phyloP scores from a whole-genome alignment of 805 yeast species.

The Metschnikowia orientalis region DNA sequence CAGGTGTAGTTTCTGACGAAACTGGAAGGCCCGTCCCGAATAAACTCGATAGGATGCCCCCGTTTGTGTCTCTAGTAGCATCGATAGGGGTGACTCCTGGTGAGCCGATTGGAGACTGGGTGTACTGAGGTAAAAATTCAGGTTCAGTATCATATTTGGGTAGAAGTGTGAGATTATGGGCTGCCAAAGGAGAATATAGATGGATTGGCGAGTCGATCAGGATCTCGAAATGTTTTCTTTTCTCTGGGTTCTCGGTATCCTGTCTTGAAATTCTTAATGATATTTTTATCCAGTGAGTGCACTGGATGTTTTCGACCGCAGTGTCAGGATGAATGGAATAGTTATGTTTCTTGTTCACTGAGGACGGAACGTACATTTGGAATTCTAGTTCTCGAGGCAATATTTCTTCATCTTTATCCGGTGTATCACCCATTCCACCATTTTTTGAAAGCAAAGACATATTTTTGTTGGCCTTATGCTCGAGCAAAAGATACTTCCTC shows the following conservation, averaged over 20 bases:
- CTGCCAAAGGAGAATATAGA: conserved; percentile 68
- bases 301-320: conserved; percentile 68
- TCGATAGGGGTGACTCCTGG: conserved; percentile 53
- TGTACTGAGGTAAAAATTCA: conserved; percentile 23
- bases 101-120: conserved; percentile 47
- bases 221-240: conserved; percentile 89
- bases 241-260: conserved; percentile 49
- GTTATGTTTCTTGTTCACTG: conserved; percentile 49
- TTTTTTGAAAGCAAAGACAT: conserved; percentile 44
- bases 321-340: conserved; percentile 76
- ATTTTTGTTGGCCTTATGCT: conserved; percentile 62
- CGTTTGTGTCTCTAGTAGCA: conserved; percentile 9
- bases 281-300: conserved; percentile 94
- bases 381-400: conserved; percentile 79
- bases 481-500: conserved; percentile 72
- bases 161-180: conserved; percentile 72
- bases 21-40: conserved; percentile 3
- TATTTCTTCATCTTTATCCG: conserved; percentile 48
- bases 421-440: conserved; percentile 25
- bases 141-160: conserved; percentile 57
- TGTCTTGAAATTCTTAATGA: conserved; percentile 71
- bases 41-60: conserved; percentile 6
- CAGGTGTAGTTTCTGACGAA: neutral
- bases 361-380: conserved; percentile 78
- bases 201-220: conserved; percentile 94